phyloP scores from a whole-genome alignment of 139 green algal genomes.

The Coelastrella sp. region DNA sequence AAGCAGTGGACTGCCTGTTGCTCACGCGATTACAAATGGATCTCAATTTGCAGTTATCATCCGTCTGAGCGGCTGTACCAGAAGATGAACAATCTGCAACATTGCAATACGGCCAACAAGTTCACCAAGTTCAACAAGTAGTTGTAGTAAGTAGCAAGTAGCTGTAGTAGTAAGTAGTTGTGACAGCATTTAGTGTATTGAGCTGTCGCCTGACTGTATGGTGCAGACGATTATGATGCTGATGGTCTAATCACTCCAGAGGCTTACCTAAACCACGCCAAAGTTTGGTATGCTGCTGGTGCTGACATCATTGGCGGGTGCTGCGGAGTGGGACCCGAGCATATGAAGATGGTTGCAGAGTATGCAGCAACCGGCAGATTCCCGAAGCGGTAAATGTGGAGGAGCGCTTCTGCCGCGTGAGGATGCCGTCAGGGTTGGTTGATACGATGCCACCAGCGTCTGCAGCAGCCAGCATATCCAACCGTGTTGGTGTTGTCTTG shows the following conservation, averaged over 20 bases:
- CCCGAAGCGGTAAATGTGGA: neutral
- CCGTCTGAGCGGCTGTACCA: too few relatives aligned
- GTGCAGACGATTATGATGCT: slow-evolving; percentile 48
- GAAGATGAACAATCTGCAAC: too few relatives aligned
- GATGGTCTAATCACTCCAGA: slow-evolving; percentile 56
- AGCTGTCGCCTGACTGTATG: neutral
- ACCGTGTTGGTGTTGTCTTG: too few relatives aligned
- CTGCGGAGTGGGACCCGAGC: slow-evolving; percentile 68
- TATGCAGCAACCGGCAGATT: neutral
- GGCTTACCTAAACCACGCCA: slow-evolving; percentile 59
- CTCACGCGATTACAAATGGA: too few relatives aligned
- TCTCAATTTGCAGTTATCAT: too few relatives aligned
- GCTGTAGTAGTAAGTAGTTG: neutral
- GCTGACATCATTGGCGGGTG: slow-evolving; percentile 72
- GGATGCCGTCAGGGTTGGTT: neutral
- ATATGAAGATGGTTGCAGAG: slow-evolving; percentile 41
- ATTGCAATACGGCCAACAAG: too few relatives aligned
- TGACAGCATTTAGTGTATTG: neutral
- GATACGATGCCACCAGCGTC: neutral
- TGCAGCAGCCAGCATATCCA: too few relatives aligned
- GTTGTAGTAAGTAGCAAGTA: too few relatives aligned
- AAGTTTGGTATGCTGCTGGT: slow-evolving; percentile 51
- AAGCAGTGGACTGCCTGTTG: too few relatives aligned
- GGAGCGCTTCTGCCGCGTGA: neutral
- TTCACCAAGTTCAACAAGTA: too few relatives aligned